Conservation (phyloP, 163 green algal species). For the Trebouxiophyceae sp. region DNA sequence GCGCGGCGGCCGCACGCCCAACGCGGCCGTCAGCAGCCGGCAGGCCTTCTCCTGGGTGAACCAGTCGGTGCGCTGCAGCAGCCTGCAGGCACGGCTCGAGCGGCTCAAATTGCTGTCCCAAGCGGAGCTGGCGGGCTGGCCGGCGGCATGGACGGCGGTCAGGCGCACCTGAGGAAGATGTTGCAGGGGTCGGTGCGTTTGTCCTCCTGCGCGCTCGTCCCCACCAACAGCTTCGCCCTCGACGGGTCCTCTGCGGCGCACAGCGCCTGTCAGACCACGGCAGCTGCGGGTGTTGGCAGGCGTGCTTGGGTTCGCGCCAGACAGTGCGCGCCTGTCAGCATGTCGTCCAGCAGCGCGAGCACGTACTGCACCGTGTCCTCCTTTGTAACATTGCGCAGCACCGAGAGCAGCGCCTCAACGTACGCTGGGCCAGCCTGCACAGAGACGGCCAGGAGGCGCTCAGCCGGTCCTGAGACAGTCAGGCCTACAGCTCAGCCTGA, state of each 20-base stretch:
- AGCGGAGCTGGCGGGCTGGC: not conserved
- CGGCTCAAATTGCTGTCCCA: no score
- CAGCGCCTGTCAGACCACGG: not conserved
- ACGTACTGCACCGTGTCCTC: constrained; percentile 95
- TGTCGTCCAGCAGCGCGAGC: constrained; percentile 86
- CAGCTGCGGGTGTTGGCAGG: no score
- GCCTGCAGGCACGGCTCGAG: constrained; percentile 16
- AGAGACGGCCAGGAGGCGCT: no score
- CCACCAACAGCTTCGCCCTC: constrained; percentile 58
- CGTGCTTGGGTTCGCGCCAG: not conserved
- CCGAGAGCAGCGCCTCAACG: constrained; percentile 78
- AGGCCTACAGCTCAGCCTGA: not conserved
- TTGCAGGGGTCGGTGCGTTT: constrained; percentile 57
- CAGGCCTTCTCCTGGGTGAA: constrained; percentile 88
- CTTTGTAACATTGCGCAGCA: constrained; percentile 89
- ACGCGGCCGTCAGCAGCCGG: constrained; percentile 58
- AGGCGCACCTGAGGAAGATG: constrained; percentile 52
- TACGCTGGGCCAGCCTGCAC: constrained; percentile 71
- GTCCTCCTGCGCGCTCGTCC: constrained; percentile 10
- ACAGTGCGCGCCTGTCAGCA: constrained; percentile 56
- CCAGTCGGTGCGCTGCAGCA: constrained; percentile 76
- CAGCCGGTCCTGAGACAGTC: no score
- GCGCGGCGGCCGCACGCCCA: constrained; percentile 51
- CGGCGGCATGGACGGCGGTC: not conserved
- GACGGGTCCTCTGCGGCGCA: constrained; percentile 40